Conservation (phyloP, 106 monocot genomes). For the Allium fistulosum region DNA sequence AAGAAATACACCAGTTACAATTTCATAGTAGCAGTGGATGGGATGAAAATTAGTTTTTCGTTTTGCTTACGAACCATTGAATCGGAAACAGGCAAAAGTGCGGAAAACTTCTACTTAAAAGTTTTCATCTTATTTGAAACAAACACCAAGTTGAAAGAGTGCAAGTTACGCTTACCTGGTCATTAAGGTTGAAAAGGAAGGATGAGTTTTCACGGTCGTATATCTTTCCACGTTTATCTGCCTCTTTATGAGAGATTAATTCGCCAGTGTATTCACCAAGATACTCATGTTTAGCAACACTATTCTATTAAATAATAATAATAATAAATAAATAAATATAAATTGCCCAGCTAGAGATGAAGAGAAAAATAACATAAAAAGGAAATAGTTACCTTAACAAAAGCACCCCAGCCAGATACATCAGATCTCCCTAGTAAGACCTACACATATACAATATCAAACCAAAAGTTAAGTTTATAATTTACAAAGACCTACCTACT, state of each 20-base stretch:
- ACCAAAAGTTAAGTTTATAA: neutral
- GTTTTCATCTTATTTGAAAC: no score
- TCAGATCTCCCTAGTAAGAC: constrained; percentile 92
- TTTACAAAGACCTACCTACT: neutral
- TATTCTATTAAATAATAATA: constrained; percentile 47
- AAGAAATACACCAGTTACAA: no score
- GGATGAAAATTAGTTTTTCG: no score
- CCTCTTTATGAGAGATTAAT: constrained; percentile 90
- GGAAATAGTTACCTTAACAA: constrained; percentile 62
- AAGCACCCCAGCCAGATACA: constrained; percentile 98
- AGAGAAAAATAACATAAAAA: neutral
- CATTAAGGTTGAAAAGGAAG: constrained; percentile 96
- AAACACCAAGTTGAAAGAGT: no score
- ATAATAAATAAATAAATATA: no score
- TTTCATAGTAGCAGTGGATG: no score
- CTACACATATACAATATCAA: constrained; percentile 17
- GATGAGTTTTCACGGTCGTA: constrained; percentile 99
- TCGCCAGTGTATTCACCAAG: constrained; percentile 98
- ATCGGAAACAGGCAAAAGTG: no score
- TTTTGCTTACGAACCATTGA: no score
- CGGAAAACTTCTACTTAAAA: no score
- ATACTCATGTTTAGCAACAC: constrained; percentile 92
- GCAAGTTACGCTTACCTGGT: constrained; percentile 39
- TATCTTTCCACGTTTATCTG: constrained; percentile 98
- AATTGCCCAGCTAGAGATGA: neutral